These are phyloP conservation scores for Physcomitrellopsis africana DNA, from an alignment of 225 moss, liverwort and hornwort genomes.

Conservation along the genomic window DNA sequence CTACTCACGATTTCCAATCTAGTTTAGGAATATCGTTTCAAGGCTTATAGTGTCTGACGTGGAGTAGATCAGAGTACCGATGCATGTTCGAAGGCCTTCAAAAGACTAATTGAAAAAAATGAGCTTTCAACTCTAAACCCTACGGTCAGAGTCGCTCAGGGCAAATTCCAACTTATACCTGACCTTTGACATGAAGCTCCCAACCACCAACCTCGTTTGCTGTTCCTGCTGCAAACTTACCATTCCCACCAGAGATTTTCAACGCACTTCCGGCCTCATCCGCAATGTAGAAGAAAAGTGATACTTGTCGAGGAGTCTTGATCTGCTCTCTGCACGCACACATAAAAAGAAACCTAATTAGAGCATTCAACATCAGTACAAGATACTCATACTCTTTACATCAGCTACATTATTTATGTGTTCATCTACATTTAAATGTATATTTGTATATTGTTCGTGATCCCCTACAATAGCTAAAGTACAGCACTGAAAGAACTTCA, in stretches of 20 bases:
- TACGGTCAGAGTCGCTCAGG: background rate
- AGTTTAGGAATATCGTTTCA: too few relatives aligned
- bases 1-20: background rate
- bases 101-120: background rate
- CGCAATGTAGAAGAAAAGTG: constrained; percentile 87
- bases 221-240: constrained; percentile 73
- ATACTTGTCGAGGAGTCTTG: constrained; percentile 55
- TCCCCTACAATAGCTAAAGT: background rate
- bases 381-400: background rate
- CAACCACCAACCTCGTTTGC: constrained; percentile 75
- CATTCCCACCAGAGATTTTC: constrained; percentile 54
- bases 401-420: background rate
- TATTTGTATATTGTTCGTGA: background rate
- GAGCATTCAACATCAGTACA: constrained; percentile 3
- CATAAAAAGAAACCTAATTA: constrained; percentile 17
- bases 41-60: too few relatives aligned
- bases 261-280: constrained; percentile 72
- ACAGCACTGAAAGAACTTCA: background rate
- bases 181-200: constrained; percentile 75
- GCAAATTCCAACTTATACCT: constrained; percentile 49
- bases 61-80: background rate
- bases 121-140: background rate
- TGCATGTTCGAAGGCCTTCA: background rate
- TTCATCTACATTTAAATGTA: too few relatives aligned
- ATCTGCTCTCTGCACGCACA: constrained; percentile 48